Conservation (phyloP, 805 yeast genomes). For the Yueomyces sinensis region DNA sequence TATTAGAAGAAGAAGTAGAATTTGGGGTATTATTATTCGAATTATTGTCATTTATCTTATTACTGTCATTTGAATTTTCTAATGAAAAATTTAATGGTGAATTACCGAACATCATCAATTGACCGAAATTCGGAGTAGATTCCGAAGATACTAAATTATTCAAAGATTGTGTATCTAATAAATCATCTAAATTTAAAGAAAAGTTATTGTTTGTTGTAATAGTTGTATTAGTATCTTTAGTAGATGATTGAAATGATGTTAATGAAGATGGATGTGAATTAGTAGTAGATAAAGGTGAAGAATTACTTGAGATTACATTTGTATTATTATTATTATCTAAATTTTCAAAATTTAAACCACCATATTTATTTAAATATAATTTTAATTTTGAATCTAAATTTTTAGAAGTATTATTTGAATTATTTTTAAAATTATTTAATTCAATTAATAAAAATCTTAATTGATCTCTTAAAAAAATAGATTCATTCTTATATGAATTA, state of each 20-base stretch:
- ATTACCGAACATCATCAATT: background rate
- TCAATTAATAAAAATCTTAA: conserved; percentile 64
- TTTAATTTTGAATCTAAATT: conserved; percentile 15
- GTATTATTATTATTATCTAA: background rate
- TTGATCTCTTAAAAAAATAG: conserved; percentile 62
- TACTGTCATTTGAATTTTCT: background rate
- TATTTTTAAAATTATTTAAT: conserved; percentile 44
- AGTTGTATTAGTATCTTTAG: background rate
- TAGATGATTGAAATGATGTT: background rate
- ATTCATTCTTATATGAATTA: conserved; percentile 55
- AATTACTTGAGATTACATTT: background rate
- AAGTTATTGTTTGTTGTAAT: background rate
- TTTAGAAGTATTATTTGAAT: conserved; percentile 11
- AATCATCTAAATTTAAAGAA: background rate
- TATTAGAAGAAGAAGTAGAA: too few relatives aligned
- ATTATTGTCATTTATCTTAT: background rate
- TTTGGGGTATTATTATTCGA: too few relatives aligned
- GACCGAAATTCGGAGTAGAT: background rate
- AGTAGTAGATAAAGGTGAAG: background rate
- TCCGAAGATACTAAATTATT: background rate
- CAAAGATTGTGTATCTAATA: background rate
- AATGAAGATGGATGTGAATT: background rate
- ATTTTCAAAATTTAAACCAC: too few relatives aligned
- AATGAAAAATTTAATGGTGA: background rate
- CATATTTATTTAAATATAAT: conserved; percentile 5